Conservation (phyloP, 2,329 filamentous ascomycete genomes). For the Chrysoporthe cubensis region DNA sequence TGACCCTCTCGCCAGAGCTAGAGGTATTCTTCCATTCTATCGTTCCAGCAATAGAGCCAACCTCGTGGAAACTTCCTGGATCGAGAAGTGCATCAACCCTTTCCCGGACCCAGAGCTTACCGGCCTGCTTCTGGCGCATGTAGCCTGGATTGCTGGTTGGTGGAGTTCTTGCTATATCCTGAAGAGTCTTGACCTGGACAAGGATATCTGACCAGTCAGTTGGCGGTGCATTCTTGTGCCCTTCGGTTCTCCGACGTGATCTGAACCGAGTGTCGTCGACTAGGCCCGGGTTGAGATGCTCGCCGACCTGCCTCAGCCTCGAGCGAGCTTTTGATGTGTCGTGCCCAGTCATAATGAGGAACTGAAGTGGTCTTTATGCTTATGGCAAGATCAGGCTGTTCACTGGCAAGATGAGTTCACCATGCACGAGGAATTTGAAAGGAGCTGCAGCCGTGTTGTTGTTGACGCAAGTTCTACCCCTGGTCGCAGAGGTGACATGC, state of each 20-base stretch:
- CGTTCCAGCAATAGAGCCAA: slow-evolving; percentile 63
- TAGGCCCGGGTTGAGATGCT: slow-evolving; percentile 41
- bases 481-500: slow-evolving; percentile 5
- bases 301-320: slow-evolving; percentile 52
- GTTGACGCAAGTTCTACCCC: background rate
- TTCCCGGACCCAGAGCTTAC: slow-evolving; percentile 69
- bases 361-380: background rate
- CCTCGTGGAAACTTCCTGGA: slow-evolving; percentile 57
- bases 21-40: slow-evolving; percentile 59
- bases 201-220: slow-evolving; percentile 66
- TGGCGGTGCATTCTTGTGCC: slow-evolving; percentile 49
- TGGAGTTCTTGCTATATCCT: slow-evolving; percentile 57
- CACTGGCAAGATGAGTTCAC: background rate
- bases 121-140: slow-evolving; percentile 64
- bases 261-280: background rate
- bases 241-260: slow-evolving; percentile 38
- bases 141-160: slow-evolving; percentile 59
- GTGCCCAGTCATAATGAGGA: slow-evolving; percentile 9
- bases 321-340: slow-evolving; percentile 39
- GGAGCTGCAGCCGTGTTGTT: background rate
- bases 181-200: slow-evolving; percentile 56
- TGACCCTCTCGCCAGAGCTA: slow-evolving; percentile 47
- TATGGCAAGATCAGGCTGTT: background rate
- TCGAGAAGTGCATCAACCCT: slow-evolving; percentile 63
- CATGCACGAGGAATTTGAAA: background rate